A percentile compares a stretch with the other conserved stretches of the same genome.
Conservation (phyloP, 371 early-diverging fungal genomes). For the Actinomortierella ambigua region DNA sequence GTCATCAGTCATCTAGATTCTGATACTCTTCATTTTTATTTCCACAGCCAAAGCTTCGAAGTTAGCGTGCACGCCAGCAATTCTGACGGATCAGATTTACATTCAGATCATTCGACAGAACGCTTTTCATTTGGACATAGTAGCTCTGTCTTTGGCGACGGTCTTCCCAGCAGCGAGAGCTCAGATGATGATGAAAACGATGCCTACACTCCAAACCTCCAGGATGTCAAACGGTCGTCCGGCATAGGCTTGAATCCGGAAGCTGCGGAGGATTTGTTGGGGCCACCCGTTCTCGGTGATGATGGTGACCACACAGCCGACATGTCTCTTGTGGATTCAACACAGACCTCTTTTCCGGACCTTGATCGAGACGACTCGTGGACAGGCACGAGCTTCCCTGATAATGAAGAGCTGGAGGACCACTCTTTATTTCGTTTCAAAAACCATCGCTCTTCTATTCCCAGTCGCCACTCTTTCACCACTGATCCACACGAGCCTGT, state of each 20-base stretch:
- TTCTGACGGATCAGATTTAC: slow-evolving; percentile 21
- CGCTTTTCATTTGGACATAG: slow-evolving; percentile 5
- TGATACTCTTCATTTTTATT: neutral
- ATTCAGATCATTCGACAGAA: slow-evolving; percentile 11
- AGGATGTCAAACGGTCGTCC: slow-evolving; percentile 17
- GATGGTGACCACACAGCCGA: too few species aligned
- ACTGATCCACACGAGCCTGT: too few species aligned
- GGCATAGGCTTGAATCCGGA: slow-evolving; percentile 13
- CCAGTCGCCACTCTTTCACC: slow-evolving; percentile 1
- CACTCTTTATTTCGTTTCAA: slow-evolving; percentile 7
- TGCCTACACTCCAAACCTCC: slow-evolving; percentile 14
- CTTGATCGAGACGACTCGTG: too few species aligned
- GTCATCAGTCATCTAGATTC: too few species aligned
- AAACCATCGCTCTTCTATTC: slow-evolving; percentile 28
- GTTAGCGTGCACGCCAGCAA: slow-evolving; percentile 20
- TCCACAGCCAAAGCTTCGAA: slow-evolving; percentile 36
- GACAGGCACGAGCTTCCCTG: too few species aligned
- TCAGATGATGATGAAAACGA: slow-evolving; percentile 24
- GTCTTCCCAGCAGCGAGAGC: slow-evolving; percentile 17
- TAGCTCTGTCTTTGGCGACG: slow-evolving; percentile 18
- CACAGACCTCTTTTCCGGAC: too few species aligned
- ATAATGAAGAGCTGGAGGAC: too few species aligned
- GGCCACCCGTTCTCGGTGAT: slow-evolving; percentile 7
- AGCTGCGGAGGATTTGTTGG: slow-evolving; percentile 14
- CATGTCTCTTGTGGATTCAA: too few species aligned